Evolutionary conservation across 2,329 filamentous ascomycete genomes (phyloP), one percentile per base, ranked within the genome.

Genomic region (Scedosporium aurantiacum): DNA sequence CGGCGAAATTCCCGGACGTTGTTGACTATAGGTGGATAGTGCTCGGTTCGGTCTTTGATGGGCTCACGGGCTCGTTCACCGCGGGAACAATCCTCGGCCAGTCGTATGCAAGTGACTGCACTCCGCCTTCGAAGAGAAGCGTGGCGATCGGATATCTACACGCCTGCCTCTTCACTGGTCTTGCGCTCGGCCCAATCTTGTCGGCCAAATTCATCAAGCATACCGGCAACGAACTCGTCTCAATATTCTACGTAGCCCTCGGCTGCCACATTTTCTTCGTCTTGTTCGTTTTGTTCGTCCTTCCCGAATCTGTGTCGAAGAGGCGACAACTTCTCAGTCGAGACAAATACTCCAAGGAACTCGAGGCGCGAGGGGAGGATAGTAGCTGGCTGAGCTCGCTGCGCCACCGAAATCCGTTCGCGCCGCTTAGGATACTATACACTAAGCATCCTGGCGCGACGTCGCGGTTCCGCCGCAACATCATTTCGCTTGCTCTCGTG

Each of bases 131-230:
- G 32, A 84, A 84, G 68, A 85, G 94, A 21, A 89, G 88, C 63
- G 88, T 96, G 6, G 84, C 86, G 4, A 94, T 97, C 71, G 92
- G 91, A 5, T 93, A 92, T 70, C 87, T 97, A 67, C 90, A 97
- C 68, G 91, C 90, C 10, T 91, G 88, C 66, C 78, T 99, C 7
- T 97, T 96, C 72, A 81, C 83, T 1, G 94, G 94, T n/a, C 84
- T 97, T 55, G 93, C 94, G 0, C 74, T 93, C 37, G 94, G 94
- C 0, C 94, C 94, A 6, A 79, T 95, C 2, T 69, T 96, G 23
- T 88, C 91, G 0, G 92, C 89, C 2, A 87, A 89, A 66, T 78
- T 97, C 52, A 87, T 96, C 68, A 83, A 89, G 67, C 82, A 79
- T 71, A 92, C 89, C 0, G 89, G 89, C 6, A 84, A 83, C 52